These are phyloP conservation scores for Exophiala oligosperma DNA, from an alignment of 2,329 filamentous ascomycete genomes.

Conservation along the genomic window DNA sequence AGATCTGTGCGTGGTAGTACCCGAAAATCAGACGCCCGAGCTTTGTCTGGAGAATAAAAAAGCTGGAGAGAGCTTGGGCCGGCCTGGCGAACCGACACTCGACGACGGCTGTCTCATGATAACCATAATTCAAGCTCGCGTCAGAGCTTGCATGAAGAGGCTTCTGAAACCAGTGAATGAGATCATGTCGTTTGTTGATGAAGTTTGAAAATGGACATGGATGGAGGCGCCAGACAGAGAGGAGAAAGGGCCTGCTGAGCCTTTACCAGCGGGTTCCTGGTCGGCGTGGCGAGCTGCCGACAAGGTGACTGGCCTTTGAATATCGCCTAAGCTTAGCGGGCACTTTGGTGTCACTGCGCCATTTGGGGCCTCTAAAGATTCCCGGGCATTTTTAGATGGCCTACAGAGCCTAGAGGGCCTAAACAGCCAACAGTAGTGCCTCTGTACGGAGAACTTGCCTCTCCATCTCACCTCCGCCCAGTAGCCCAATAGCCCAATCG, in stretches of 20 bases:
- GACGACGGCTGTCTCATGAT: slow-evolving; percentile 9
- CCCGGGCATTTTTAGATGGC: no score
- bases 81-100: neutral
- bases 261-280: neutral
- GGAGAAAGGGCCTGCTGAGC: neutral
- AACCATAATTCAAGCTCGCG: slow-evolving; percentile 9
- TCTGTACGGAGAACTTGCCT: neutral
- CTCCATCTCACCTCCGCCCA: slow-evolving; percentile 9
- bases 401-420: no score
- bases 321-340: no score
- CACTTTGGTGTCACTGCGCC: no score
- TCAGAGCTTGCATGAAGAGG: neutral
- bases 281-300: neutral
- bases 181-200: slow-evolving; percentile 6
- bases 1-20: neutral
- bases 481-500: no score
- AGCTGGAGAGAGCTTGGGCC: slow-evolving; percentile 6
- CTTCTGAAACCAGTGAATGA: slow-evolving; percentile 1
- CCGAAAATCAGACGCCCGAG: slow-evolving; percentile 1
- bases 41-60: neutral
- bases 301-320: neutral
- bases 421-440: neutral
- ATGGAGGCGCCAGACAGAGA: neutral
- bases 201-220: slow-evolving; percentile 2
- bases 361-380: no score